Evolutionary conservation across 75 land plant species (phyloP).

Genomic region (Chamaecyparis obtusa): DNA sequence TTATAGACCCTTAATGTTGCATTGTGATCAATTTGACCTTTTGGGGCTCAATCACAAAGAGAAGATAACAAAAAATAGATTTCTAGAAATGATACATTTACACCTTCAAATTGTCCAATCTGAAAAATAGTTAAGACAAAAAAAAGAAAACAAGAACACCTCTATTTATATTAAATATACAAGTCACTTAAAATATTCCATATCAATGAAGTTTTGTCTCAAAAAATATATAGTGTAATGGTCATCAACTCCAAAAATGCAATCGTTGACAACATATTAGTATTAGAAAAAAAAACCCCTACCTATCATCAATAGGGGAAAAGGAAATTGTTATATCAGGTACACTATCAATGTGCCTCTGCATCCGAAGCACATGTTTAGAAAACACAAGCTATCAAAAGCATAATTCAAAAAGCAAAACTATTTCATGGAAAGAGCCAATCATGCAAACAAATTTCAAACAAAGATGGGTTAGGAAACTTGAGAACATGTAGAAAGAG

Average conservation of each 20-base stretch:
- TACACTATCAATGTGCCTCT: slow-evolving; percentile 48
- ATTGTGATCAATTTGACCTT: neutral
- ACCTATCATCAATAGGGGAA: slow-evolving; percentile 55
- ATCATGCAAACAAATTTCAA: neutral
- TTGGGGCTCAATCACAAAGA: neutral
- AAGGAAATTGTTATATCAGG: slow-evolving; percentile 54
- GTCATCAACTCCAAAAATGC: neutral
- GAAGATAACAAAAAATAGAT: neutral
- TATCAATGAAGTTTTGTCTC: neutral
- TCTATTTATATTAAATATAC: neutral
- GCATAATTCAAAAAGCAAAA: neutral
- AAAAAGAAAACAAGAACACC: neutral
- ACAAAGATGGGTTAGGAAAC: neutral
- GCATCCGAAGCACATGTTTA: slow-evolving; percentile 8
- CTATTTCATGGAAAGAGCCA: neutral
- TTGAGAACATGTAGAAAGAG: neutral
- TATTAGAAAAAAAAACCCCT: neutral
- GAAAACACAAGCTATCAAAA: neutral
- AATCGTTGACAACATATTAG: neutral
- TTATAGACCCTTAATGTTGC: neutral
- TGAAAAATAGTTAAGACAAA: neutral
- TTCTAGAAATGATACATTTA: neutral
- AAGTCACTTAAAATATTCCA: neutral
- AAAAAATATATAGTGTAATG: neutral
- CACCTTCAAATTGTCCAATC: neutral